phyloP scores from a whole-genome alignment of 106 monocot species.

The Ottelia alismoides region DNA sequence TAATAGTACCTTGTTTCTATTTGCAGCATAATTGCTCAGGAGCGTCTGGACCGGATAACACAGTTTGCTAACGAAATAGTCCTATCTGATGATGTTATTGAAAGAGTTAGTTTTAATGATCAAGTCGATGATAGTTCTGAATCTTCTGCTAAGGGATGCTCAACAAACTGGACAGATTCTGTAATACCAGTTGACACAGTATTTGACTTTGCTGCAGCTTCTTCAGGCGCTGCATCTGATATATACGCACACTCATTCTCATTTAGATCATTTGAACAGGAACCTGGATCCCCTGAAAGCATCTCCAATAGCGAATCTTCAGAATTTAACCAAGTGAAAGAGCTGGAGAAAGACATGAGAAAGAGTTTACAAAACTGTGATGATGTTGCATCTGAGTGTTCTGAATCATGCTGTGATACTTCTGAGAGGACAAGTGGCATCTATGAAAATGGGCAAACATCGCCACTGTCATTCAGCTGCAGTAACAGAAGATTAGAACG shows the following conservation, averaged over 20 bases:
- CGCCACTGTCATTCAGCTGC: slow-evolving; percentile 33
- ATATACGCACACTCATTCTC: slow-evolving; percentile 27
- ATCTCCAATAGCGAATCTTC: slow-evolving; percentile 54
- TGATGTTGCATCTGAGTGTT: slow-evolving; percentile 66
- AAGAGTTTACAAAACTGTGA: slow-evolving; percentile 40
- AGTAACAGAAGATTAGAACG: slow-evolving; percentile 22
- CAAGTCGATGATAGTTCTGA: slow-evolving; percentile 31
- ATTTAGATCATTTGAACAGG: slow-evolving; percentile 33
- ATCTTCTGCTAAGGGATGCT: slow-evolving; percentile 21
- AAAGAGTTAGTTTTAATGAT: slow-evolving; percentile 22
- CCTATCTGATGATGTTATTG: slow-evolving; percentile 35
- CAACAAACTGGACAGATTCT: slow-evolving; percentile 44
- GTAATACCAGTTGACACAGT: slow-evolving; percentile 55
- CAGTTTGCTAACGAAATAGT: slow-evolving; percentile 72
- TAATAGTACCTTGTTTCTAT: too few relatives aligned
- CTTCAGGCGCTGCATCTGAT: slow-evolving; percentile 27
- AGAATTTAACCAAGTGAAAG: slow-evolving; percentile 54
- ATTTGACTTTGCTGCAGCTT: slow-evolving; percentile 30
- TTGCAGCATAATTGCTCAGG: slow-evolving; percentile 82
- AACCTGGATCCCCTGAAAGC: slow-evolving; percentile 78
- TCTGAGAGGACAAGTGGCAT: slow-evolving; percentile 52
- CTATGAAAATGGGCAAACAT: slow-evolving; percentile 54
- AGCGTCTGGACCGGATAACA: slow-evolving; percentile 87
- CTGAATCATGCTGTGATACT: slow-evolving; percentile 71
- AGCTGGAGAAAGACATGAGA: slow-evolving; percentile 54